phyloP scores from a whole-genome alignment of 768 basidiomycete species.

The Thelephora ganbajun region DNA sequence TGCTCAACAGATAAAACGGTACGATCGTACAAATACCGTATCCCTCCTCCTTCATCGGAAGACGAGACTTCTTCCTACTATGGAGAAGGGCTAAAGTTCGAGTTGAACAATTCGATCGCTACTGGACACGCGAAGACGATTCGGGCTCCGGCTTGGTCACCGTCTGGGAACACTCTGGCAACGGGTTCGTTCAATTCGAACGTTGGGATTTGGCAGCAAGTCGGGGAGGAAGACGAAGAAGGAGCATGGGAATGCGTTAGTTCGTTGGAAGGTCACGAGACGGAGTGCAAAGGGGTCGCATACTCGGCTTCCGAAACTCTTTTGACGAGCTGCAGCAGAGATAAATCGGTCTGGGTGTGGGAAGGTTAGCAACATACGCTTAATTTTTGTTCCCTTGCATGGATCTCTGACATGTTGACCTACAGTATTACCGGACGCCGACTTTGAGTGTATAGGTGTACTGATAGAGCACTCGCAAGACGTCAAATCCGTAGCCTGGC shows the following conservation, averaged over 20 bases:
- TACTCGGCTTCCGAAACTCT: constrained; percentile 67
- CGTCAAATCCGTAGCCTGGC: constrained; percentile 91
- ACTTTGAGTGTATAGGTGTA: constrained; percentile 91
- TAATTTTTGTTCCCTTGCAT: constrained; percentile 68
- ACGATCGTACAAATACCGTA: constrained; percentile 60
- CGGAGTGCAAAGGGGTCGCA: constrained; percentile 86
- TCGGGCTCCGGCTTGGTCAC: constrained; percentile 77
- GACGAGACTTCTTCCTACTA: constrained; percentile 7
- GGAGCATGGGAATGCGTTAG: constrained; percentile 83
- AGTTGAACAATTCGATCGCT: constrained; percentile 47
- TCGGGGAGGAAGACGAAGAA: constrained; percentile 27
- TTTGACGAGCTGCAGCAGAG: constrained; percentile 88
- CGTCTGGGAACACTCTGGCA: constrained; percentile 74
- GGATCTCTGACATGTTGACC: background rate
- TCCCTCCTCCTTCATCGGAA: constrained; percentile 6
- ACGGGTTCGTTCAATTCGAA: constrained; percentile 92
- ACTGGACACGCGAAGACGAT: constrained; percentile 87
- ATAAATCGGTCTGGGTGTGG: constrained; percentile 99
- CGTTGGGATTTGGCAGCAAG: constrained; percentile 82
- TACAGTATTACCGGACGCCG: constrained; percentile 72
- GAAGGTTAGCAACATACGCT: constrained; percentile 46
- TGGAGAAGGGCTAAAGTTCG: constrained; percentile 23
- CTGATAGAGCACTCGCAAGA: constrained; percentile 96
- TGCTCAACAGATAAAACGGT: constrained; percentile 94
- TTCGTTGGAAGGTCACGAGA: constrained; percentile 88